Evolutionary conservation across 768 basidiomycete genomes (phyloP), one percentile per base, ranked within the genome.

Genomic region (Hirschioporus abietinus): DNA sequence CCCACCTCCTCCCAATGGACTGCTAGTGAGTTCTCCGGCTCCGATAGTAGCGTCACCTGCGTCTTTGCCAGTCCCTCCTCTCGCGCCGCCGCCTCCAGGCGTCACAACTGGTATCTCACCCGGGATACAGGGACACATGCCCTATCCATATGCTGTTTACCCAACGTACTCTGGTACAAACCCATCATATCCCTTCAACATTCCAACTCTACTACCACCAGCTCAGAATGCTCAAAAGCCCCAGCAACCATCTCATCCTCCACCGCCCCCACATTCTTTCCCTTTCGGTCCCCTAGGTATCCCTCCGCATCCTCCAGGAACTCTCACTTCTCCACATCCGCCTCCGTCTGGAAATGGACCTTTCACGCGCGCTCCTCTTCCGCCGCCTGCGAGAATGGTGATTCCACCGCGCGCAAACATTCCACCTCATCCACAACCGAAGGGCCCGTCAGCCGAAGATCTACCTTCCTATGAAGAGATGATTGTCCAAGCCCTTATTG

Each of bases 381-480:
- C 60, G 15, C 24, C 60, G 3, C 60, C 60, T 52, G 42, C 20
- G 20, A 52, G 20, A 20, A 20, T 10, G 20, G 42, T 20, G 42
- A 12, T 52, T 52, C 42, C 42, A 10, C 42, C 20, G 30, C 30
- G 30, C 8, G 30, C 30, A 30, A 30, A 59, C 58, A 25, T 25
- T 61, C 60, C 60, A 15, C 60, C 60, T 25, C 60, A 61, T 24
- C 60, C 60, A 61, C 17, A 61, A 17, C 60, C 60, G 5, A 61
- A 25, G 23, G 25, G 30, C 20, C 60, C 60, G 30, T 70, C 65
- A 27, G 65, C 74, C 0, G 83, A 82, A n/a, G 85, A 92, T 70
- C 80, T 95, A 63, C 93, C 93, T 7, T 91, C 89, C 69, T 95
- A 95, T 66, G 93, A 95, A 72, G 93, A 95, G 68, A 95, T 95